Conservation (phyloP, 2,329 filamentous ascomycete genomes). For the Penicillium occitanis region DNA sequence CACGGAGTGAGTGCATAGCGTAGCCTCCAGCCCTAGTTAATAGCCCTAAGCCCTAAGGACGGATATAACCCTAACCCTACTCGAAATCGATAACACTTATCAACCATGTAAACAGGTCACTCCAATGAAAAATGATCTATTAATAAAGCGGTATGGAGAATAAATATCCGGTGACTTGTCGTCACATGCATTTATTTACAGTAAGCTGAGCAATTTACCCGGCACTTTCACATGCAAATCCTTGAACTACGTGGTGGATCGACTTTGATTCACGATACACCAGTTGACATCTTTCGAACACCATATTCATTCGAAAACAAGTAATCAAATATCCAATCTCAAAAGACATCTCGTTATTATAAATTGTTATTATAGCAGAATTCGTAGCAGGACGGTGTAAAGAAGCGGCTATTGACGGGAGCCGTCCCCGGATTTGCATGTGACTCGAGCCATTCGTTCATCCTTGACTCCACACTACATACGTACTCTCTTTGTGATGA, state of each 20-base stretch:
- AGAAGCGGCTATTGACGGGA: neutral
- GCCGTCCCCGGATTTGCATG: constrained; percentile 9
- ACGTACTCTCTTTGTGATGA: neutral
- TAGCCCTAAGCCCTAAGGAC: too few species aligned
- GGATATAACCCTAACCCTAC: neutral
- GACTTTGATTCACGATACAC: neutral
- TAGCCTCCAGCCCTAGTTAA: too few species aligned
- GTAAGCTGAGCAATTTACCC: neutral
- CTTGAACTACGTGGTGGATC: neutral
- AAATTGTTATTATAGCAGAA: neutral
- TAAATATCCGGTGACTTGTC: neutral
- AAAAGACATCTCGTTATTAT: neutral
- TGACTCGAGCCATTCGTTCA: constrained; percentile 8
- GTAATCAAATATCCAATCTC: neutral
- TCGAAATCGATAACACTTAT: neutral
- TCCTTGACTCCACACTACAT: neutral
- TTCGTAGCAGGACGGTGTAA: too few species aligned
- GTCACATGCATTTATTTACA: neutral
- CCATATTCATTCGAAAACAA: neutral
- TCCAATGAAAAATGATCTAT: neutral
- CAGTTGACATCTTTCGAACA: neutral
- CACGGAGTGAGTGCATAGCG: too few species aligned
- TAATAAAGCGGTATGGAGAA: neutral
- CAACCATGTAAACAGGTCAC: neutral
- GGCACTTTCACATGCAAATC: constrained; percentile 10